Evolutionary conservation across 495 filamentous ascomycete genomes (phyloP).

Genomic region (Talaromyces wortmannii): DNA sequence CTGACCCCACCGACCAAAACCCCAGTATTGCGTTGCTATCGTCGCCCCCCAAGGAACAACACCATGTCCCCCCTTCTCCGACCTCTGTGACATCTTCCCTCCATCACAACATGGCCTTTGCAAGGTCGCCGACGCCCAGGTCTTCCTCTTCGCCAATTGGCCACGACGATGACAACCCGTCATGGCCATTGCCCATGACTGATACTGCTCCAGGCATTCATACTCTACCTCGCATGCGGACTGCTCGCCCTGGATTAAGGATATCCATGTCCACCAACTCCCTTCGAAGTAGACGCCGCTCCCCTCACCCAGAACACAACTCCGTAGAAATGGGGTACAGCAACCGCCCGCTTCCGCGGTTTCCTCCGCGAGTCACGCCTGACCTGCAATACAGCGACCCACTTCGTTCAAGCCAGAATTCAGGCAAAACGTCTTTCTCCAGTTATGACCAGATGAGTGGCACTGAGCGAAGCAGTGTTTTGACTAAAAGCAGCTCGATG

Average conservation of each 20-base stretch:
- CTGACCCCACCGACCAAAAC: conserved; percentile 16
- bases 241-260: conserved; percentile 20
- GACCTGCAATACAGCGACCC: conserved; percentile 41
- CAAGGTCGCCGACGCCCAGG: background rate
- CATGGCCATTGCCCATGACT: conserved; percentile 1
- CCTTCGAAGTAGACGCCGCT: conserved; percentile 18
- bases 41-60: conserved; percentile 3
- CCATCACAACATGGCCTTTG: background rate
- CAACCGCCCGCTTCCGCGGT: conserved; percentile 18
- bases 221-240: conserved; percentile 1
- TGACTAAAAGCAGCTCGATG: conserved; percentile 73
- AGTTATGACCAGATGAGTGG: conserved; percentile 60
- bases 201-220: background rate
- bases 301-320: conserved; percentile 20
- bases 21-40: conserved; percentile 14
- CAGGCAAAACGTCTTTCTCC: conserved; percentile 60
- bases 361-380: conserved; percentile 19
- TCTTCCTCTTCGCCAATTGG: background rate
- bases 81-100: background rate
- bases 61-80: background rate
- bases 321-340: background rate
- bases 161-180: background rate
- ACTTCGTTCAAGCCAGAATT: conserved; percentile 65
- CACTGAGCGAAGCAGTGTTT: conserved; percentile 75
- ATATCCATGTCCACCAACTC: conserved; percentile 38